phyloP scores from a whole-genome alignment of 108 stramenopile genomes.

The Cyclotella choctawhatcheeana region DNA sequence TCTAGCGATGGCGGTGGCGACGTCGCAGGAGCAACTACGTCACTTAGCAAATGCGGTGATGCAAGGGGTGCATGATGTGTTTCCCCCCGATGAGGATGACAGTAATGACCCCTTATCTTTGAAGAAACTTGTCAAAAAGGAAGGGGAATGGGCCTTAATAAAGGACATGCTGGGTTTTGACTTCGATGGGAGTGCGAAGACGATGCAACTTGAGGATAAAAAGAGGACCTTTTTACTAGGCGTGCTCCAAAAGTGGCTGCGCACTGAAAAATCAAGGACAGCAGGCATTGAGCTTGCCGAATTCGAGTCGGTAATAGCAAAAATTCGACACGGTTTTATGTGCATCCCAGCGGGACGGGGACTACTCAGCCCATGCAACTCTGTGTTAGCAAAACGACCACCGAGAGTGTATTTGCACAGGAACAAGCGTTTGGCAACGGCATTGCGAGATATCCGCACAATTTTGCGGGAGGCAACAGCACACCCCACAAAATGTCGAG shows the following conservation, averaged over 20 bases:
- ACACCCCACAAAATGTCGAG: not conserved
- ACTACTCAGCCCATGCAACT: not conserved
- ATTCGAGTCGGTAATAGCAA: not conserved
- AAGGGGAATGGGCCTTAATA: not conserved
- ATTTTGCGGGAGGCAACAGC: not conserved
- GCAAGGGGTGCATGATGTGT: constrained; percentile 1
- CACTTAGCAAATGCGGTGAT: not conserved
- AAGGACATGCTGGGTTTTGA: not conserved
- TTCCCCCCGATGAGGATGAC: not conserved
- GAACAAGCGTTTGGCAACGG: not conserved
- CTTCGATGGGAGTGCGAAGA: not conserved
- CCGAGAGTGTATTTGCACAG: not conserved
- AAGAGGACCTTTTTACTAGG: not conserved
- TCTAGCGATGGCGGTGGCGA: not conserved
- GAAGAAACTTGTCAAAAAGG: not conserved
- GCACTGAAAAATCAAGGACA: not conserved
- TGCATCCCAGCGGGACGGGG: not conserved
- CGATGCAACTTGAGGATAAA: not conserved
- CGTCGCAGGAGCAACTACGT: not conserved
- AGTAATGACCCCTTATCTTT: not conserved
- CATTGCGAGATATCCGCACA: not conserved
- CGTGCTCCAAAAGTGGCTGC: not conserved
- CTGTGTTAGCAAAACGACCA: not conserved
- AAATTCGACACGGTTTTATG: not conserved
- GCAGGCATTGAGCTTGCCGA: no score